Base-by-base conservation (phyloP, 148 eudicot genomes). In the Rhododendron williamsianum region DNA sequence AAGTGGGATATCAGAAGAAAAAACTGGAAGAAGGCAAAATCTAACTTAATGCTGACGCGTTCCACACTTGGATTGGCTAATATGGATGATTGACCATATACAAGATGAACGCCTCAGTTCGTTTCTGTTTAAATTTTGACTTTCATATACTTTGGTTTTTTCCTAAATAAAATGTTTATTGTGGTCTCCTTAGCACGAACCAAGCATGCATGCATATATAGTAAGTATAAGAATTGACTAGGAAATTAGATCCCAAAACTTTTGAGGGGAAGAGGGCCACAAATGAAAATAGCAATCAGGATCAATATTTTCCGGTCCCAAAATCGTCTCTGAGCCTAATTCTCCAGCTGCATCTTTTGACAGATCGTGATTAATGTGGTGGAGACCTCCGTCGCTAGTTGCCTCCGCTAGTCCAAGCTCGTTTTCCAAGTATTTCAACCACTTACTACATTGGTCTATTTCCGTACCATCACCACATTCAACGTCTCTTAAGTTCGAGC, bases 341-440 rank as follows among this genome's bases (percentile, higher is more conserved):
- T 35, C 10, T 81, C 83, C 83, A 19, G 15, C 82, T 27, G 43
- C 43, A 30, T 51, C 82, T 51, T 49, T 80, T 80, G 63, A 13
- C 13, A 0, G 58, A 48, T 12, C 27, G 10, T 48, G 60, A 25
- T 12, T 2, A 25, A 3, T 5, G 41, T 71, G 41, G 18, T 71
- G 76, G 38, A 33, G 30, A 3, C n/a, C 80, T 3, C 51, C 80
- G 30, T 56, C 27, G 9, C 30, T 52, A 1, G 83, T 81, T 33
- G 83, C 83, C 52, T 83, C 85, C 4, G 8, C 54, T 78, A 90
- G 48, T 84, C 86, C 90, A 60, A 91, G 90, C 80, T 91, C 93
- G 65, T 69, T 83, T 81, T 91, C 93, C 81, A 91, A 76, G 81
- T 87, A 73, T 72, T 58, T 90, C 33, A 91, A 80, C 91, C 83